A percentile compares a stretch with the other conserved stretches of the same genome.
These are phyloP conservation scores for Phoma sp. DNA, from an alignment of 2,329 filamentous ascomycete species.

Conservation along the genomic window DNA sequence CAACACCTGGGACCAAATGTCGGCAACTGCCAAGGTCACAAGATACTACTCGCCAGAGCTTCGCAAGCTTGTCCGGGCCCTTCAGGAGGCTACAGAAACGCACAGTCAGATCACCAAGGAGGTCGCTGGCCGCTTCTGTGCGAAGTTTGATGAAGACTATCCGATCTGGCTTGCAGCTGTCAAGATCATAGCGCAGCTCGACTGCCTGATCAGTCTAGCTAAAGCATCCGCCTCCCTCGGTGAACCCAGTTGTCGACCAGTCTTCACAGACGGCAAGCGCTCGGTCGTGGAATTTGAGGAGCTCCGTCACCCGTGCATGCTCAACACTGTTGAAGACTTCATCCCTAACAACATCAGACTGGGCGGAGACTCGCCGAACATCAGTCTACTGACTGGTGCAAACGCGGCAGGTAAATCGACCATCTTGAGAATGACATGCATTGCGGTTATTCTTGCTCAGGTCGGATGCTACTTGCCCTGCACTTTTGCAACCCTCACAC, in stretches of 20 bases:
- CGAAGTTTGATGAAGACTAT: constrained; percentile 87
- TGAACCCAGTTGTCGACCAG: constrained; percentile 83
- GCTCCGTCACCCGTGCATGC: constrained; percentile 92
- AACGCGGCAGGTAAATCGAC: constrained; percentile 98
- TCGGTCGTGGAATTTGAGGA: constrained; percentile 92
- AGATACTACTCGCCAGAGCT: constrained; percentile 92
- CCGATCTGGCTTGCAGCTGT: constrained; percentile 86
- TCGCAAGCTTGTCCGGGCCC: constrained; percentile 78
- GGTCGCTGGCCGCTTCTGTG: constrained; percentile 81
- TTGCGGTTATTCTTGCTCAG: constrained; percentile 96
- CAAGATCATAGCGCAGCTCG: constrained; percentile 86
- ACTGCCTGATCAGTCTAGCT: constrained; percentile 92
- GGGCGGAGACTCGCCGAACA: constrained; percentile 80
- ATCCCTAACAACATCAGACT: constrained; percentile 94
- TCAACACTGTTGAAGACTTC: constrained; percentile 87
- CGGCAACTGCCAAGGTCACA: constrained; percentile 86
- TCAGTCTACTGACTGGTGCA: constrained; percentile 90
- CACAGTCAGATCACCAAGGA: constrained; percentile 91
- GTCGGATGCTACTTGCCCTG: constrained; percentile 93
- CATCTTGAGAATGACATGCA: constrained; percentile 93
- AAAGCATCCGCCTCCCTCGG: constrained; percentile 86
- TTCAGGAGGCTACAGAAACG: constrained; percentile 93
- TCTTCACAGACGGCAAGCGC: constrained; percentile 84
- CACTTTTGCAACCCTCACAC: constrained; percentile 80
- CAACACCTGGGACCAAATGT: constrained; percentile 93